Evolutionary conservation across 495 filamentous ascomycete genomes (phyloP).

Genomic region (Daldinia childiae): DNA sequence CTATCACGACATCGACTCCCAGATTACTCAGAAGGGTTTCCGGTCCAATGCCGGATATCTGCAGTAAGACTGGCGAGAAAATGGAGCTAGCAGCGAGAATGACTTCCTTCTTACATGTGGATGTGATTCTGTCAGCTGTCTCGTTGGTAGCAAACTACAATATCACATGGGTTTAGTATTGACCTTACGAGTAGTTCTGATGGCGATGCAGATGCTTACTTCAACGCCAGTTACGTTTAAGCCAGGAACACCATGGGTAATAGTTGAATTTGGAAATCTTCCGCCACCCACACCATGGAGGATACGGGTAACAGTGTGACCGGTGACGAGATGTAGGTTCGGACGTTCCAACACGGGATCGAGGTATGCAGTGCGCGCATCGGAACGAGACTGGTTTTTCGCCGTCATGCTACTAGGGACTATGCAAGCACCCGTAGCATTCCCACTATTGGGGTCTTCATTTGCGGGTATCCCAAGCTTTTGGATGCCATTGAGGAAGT

Average conservation of each 20-base stretch:
- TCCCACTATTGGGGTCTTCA: constrained; percentile 58
- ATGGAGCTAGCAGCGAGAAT: constrained; percentile 65
- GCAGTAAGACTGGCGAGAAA: constrained; percentile 62
- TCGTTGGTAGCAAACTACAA: constrained; percentile 39
- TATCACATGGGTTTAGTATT: constrained; percentile 27
- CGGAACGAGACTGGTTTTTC: constrained; percentile 59
- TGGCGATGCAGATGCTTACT: constrained; percentile 14
- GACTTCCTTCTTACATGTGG: constrained; percentile 55
- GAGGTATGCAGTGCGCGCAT: constrained; percentile 61
- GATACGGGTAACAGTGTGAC: constrained; percentile 57
- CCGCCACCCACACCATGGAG: constrained; percentile 34
- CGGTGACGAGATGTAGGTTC: constrained; percentile 58
- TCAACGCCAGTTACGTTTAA: constrained; percentile 39
- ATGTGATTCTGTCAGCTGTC: constrained; percentile 20
- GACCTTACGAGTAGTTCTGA: constrained; percentile 1
- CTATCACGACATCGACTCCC: constrained; percentile 44
- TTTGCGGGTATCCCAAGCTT: constrained; percentile 59
- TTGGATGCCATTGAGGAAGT: constrained; percentile 61
- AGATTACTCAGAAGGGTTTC: constrained; percentile 40
- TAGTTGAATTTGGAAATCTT: constrained; percentile 49
- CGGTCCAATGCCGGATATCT: constrained; percentile 66
- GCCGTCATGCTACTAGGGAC: constrained; percentile 57
- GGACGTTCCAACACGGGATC: constrained; percentile 52
- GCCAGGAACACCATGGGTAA: constrained; percentile 38
- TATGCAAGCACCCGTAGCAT: constrained; percentile 58